Evolutionary conservation across 2,329 filamentous ascomycete genomes (phyloP).

Genomic region (Fusarium denticulatum): DNA sequence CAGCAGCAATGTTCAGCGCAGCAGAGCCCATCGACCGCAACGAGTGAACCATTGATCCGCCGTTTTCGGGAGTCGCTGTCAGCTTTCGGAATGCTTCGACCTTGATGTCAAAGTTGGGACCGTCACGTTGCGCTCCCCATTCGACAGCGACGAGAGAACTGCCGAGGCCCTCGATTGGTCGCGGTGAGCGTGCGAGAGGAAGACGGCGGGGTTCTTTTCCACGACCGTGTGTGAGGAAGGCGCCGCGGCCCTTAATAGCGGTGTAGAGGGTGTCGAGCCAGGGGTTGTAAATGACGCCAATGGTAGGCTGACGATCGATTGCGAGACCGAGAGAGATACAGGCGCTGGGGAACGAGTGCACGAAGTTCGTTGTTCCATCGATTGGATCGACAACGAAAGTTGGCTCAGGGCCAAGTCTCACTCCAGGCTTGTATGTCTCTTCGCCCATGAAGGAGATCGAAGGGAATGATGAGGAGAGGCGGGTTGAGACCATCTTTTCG

Average conservation of each 20-base stretch:
- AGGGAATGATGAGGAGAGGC: slow-evolving; percentile 64
- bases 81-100: slow-evolving; percentile 71
- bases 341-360: slow-evolving; percentile 78
- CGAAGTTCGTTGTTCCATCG: slow-evolving; percentile 82
- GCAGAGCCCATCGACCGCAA: slow-evolving; percentile 77
- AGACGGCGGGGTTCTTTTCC: slow-evolving; percentile 51
- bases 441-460: slow-evolving; percentile 75
- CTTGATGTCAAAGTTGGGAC: slow-evolving; percentile 77
- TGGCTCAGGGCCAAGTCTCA: slow-evolving; percentile 69
- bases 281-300: slow-evolving; percentile 85
- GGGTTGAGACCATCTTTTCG: slow-evolving; percentile 67
- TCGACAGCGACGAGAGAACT: slow-evolving; percentile 75
- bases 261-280: slow-evolving; percentile 76
- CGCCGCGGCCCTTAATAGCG: slow-evolving; percentile 73
- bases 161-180: slow-evolving; percentile 68
- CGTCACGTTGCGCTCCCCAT: slow-evolving; percentile 76
- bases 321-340: slow-evolving; percentile 81
- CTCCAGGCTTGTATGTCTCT: slow-evolving; percentile 78
- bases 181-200: slow-evolving; percentile 57
- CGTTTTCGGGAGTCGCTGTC: slow-evolving; percentile 65
- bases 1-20: slow-evolving; percentile 77
- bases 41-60: slow-evolving; percentile 80
- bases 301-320: slow-evolving; percentile 66
- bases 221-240: slow-evolving; percentile 63
- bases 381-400: slow-evolving; percentile 87